Base-by-base conservation (phyloP, 768 basidiomycete species). In the Mycena chlorophos region DNA sequence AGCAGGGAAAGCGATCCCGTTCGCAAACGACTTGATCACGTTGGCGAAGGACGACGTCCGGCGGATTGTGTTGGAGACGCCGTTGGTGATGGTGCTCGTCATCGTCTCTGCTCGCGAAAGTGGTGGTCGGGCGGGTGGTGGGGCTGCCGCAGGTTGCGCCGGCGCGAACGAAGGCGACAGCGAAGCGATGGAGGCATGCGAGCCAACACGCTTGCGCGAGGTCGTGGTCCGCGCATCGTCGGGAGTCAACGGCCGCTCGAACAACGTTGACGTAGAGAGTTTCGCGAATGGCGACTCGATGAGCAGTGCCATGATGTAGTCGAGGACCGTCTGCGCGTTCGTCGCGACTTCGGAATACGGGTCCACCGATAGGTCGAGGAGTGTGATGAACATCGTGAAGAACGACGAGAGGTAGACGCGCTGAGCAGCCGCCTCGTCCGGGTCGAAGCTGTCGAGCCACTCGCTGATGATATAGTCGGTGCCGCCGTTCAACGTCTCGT, bases 281-380 rank as follows among this genome's bases (percentile, higher is more conserved):
- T 84, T 76, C 5, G 84, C 84, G 68, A 96, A 96, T 0, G 93
- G 91, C 2, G 91, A 94, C 65, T 95, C 93, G 12, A 96, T 75
- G 13, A 98, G 82, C 3, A 94, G 80, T 2, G 93, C 94, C 73
- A 91, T 86, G 63, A 97, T 82, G 67, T 96, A 97, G 71, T 99
- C 97, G 27, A 93, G 81, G 25, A 96, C 85, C 0, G 91, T 94
- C 65, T 90, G 89, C 0, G 95, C 95, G 65, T 91, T 85, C 6
- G 89, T 85, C 0, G 94, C 89, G 14, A 98, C 94, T 68, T 98
- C 94, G 45, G 88, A 84, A 65, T 96, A 93, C 0, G 96, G 91
- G 65, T 98, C 97, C 10, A 88, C 88, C 0, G 94, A 92, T 10
- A 98, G 80, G 68, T 98, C 95, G 56, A 97, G 75, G 16, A 99